Base-by-base conservation (phyloP, 2,329 filamentous ascomycete species). In the Penicillium sp. region DNA sequence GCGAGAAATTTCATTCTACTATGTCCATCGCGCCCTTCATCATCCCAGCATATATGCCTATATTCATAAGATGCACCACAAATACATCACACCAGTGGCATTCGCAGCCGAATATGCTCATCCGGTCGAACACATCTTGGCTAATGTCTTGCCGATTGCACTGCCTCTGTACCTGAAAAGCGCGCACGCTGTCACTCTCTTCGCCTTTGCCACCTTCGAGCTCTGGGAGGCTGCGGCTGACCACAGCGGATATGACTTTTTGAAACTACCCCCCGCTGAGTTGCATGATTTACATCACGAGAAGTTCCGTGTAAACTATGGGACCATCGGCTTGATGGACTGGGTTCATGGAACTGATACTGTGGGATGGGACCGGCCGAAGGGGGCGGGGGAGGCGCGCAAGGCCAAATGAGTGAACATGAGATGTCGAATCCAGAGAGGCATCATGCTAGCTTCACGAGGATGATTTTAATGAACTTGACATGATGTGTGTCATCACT, bases 21-120 rank as follows among this genome's bases (percentile, higher is more conserved):
- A 66, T 25, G 45, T 55, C 11, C 63, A 66, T 37, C 63, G 63
- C 12, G 37, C 28, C 31, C 39, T 65, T 17, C 63, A 65, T 38
- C 56, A 57, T 25, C 57, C 57, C 1, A 35, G 35, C 28, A 48
- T 65, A 8, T 65, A 63, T 25, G 15, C 15, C 22, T 51, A 54
- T n/a, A 54, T 65, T 25, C 63, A 65, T 37, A 58, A 59, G 39
- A 54, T 58, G 54, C 63, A 65, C 41, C 63, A 65, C 55, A 48
- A 59, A 37, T 63, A 52, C 39, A 63, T 48, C 8, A 51, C 60
- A 7, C 63, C 63, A 20, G 43, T 63, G 2, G 52, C 54, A 11
- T 57, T 65, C 12, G 61, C 60, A 25, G 53, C 58, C 4, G 50
- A 50, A 14, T 63, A 63, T 49, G 54, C 55, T 1, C 56, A 62